Conservation (phyloP, 129 eudicot species). For the Tanacetum coccineum region DNA sequence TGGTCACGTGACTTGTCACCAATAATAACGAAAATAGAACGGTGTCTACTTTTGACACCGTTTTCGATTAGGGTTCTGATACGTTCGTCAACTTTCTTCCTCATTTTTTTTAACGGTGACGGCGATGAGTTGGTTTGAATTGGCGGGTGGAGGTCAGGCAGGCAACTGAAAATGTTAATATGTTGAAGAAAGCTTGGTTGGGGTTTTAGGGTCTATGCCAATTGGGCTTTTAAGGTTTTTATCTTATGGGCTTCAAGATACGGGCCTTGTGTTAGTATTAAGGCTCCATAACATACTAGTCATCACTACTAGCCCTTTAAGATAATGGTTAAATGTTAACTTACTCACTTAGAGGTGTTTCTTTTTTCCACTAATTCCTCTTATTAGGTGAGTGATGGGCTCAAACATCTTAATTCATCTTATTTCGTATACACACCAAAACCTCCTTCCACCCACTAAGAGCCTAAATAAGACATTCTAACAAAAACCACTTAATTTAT, state of each 20-base stretch:
- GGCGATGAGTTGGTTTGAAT: slow-evolving; percentile 16
- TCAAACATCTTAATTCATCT: too few species aligned
- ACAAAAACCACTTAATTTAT: too few species aligned
- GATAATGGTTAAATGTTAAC: too few species aligned
- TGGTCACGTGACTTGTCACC: slow-evolving; percentile 95
- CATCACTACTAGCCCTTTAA: too few species aligned
- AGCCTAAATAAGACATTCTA: too few species aligned
- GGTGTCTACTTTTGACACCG: slow-evolving; percentile 81
- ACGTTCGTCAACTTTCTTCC: slow-evolving; percentile 86
- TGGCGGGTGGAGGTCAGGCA: slow-evolving; percentile 21
- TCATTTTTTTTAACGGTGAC: slow-evolving; percentile 45
- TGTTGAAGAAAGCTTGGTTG: slow-evolving; percentile 10
- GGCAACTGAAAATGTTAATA: background rate
- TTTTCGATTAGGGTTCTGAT: slow-evolving; percentile 85
- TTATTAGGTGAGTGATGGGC: too few species aligned
- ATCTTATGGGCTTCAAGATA: background rate
- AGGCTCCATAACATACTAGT: too few species aligned
- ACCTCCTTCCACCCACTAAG: too few species aligned
- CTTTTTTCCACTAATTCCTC: too few species aligned
- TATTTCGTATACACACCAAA: too few species aligned
- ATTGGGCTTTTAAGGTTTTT: slow-evolving; percentile 11
- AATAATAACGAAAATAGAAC: slow-evolving; percentile 76
- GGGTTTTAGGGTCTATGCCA: slow-evolving; percentile 14
- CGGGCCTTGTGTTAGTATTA: too few species aligned
- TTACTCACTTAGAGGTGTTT: too few species aligned